Conservation (phyloP, 495 filamentous ascomycete genomes). For the Penicillium simplicissimum region DNA sequence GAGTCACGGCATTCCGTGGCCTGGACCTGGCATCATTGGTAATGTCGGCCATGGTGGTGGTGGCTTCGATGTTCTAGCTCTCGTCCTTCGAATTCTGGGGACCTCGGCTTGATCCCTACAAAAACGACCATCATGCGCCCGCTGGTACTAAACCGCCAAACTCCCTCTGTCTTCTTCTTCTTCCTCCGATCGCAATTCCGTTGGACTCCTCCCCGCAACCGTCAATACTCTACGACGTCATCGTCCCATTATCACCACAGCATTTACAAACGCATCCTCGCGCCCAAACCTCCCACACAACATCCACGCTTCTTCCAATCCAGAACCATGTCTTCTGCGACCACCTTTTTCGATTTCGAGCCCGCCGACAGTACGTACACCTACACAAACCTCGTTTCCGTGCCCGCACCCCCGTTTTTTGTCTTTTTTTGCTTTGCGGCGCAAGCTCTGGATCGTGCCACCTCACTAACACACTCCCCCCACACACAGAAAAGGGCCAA, state of each 20-base stretch:
- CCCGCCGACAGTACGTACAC: constrained; percentile 69
- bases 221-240: constrained; percentile 16
- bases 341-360: constrained; percentile 89
- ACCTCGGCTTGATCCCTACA: constrained; percentile 20
- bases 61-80: neutral
- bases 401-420: neutral
- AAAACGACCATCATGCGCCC: constrained; percentile 16
- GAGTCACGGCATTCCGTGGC: constrained; percentile 17
- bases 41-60: neutral
- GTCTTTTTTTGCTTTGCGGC: neutral
- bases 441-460: neutral
- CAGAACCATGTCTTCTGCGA: constrained; percentile 80
- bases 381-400: neutral
- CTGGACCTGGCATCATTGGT: constrained; percentile 21
- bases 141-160: constrained; percentile 4
- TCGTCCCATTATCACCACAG: constrained; percentile 8
- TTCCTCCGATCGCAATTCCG: neutral
- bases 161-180: neutral
- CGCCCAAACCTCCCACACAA: neutral
- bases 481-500: constrained; percentile 66
- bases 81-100: neutral
- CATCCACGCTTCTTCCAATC: constrained; percentile 9
- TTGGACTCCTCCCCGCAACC: constrained; percentile 8
- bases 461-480: constrained; percentile 11
- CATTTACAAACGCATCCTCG: neutral